Evolutionary conservation across 2,329 filamentous ascomycete species (phyloP).

Genomic region (Penicillium rolfsii): DNA sequence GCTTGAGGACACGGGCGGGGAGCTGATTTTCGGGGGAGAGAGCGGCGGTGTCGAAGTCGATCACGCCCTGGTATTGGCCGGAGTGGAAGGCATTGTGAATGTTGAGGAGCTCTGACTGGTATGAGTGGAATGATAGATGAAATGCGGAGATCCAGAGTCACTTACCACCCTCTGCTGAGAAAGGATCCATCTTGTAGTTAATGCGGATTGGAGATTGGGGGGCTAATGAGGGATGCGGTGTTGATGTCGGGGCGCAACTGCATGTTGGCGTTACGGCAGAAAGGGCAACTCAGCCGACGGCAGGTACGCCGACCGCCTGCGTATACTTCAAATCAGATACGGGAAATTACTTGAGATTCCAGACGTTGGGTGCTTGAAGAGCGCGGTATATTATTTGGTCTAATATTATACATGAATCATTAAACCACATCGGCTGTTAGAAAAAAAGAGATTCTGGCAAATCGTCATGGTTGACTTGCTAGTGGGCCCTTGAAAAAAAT

Average conservation of each 20-base stretch:
- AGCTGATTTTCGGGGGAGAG: constrained; percentile 79
- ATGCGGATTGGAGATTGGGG: constrained; percentile 15
- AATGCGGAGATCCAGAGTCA: not conserved
- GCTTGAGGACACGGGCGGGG: constrained; percentile 74
- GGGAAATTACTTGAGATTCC: not conserved
- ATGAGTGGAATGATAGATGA: constrained; percentile 8
- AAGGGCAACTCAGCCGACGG: constrained; percentile 25
- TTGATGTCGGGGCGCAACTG: constrained; percentile 26
- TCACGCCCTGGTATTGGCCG: constrained; percentile 82
- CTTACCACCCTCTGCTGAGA: constrained; percentile 65
- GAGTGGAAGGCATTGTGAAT: constrained; percentile 69
- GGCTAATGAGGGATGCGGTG: constrained; percentile 22
- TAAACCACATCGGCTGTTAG: not conserved
- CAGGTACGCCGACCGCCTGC: constrained; percentile 30
- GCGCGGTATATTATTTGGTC: not conserved
- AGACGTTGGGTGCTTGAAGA: not conserved
- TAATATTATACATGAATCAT: not conserved
- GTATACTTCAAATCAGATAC: constrained; percentile 8
- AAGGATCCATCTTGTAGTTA: constrained; percentile 60
- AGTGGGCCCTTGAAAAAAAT: not conserved
- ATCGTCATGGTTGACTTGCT: not conserved
- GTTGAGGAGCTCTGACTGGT: constrained; percentile 63
- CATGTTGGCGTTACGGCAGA: constrained; percentile 27
- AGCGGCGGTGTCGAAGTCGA: constrained; percentile 80
- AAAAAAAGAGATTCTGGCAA: not conserved